Percentiles rank a stretch among this genome's conserved stretches.
These are phyloP conservation scores for Starmerella apis DNA, from an alignment of 805 yeast species.

Conservation along the genomic window DNA sequence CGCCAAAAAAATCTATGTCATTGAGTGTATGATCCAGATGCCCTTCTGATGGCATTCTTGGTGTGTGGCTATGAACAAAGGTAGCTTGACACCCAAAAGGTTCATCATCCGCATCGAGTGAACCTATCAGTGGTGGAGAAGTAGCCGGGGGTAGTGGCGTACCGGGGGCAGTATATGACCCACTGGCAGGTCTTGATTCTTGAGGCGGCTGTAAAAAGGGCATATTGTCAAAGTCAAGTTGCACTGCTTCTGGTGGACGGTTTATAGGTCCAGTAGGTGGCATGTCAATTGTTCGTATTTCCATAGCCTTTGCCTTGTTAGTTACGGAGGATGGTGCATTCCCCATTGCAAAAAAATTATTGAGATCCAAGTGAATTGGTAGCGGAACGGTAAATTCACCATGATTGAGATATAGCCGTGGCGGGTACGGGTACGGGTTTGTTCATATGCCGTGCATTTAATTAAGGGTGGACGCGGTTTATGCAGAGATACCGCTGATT, in stretches of 20 bases:
- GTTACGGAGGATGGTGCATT: constrained; percentile 1
- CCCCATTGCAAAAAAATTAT: neutral
- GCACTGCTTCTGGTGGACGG: neutral
- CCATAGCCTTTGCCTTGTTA: neutral
- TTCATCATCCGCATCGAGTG: neutral
- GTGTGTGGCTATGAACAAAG: neutral
- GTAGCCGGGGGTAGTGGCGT: constrained; percentile 7
- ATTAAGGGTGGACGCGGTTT: neutral
- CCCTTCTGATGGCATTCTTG: neutral
- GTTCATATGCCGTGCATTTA: neutral
- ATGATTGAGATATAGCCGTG: constrained; percentile 8
- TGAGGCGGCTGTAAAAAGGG: constrained; percentile 13
- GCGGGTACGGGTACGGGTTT: constrained; percentile 11
- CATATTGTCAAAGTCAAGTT: constrained; percentile 16
- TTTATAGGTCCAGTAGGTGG: neutral
- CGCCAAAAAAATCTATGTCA: neutral
- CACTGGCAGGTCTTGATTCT: neutral
- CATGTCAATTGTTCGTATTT: neutral
- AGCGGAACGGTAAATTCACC: neutral
- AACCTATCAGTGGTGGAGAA: neutral
- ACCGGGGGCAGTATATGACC: neutral
- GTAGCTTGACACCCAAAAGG: neutral
- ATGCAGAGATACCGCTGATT: too few species aligned
- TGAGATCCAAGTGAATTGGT: neutral
- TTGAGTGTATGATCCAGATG: neutral